Conservation (phyloP, 495 filamentous ascomycete species). For the Penicillium longicatenatum region DNA sequence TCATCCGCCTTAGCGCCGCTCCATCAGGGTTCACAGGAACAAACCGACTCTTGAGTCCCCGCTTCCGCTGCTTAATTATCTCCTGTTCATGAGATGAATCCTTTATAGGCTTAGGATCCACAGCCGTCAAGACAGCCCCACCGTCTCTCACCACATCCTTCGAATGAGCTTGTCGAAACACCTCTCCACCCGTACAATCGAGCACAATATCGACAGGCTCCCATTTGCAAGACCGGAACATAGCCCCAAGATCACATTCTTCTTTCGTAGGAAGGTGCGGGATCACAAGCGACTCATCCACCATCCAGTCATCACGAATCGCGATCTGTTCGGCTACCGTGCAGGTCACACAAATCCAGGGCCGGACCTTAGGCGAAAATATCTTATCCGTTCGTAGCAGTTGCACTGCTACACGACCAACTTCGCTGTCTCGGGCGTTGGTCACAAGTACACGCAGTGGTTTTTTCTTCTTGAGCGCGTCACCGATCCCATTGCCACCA, state of each 20-base stretch:
- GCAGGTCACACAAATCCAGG: slow-evolving; percentile 47
- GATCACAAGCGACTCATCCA: slow-evolving; percentile 37
- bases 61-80: slow-evolving; percentile 19
- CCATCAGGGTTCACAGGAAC: slow-evolving; percentile 43
- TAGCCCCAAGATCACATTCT: slow-evolving; percentile 31
- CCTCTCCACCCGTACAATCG: slow-evolving; percentile 38
- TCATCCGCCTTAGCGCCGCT: slow-evolving; percentile 31
- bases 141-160: slow-evolving; percentile 34
- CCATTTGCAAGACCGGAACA: slow-evolving; percentile 37
- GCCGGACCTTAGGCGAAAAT: slow-evolving; percentile 29
- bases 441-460: slow-evolving; percentile 40
- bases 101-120: slow-evolving; percentile 31
- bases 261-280: slow-evolving; percentile 24
- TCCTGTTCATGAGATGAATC: slow-evolving; percentile 20
- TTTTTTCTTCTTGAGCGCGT: slow-evolving; percentile 16
- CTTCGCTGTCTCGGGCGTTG: slow-evolving; percentile 39
- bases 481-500: background rate
- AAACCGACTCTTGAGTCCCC: slow-evolving; percentile 36
- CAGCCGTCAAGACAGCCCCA: slow-evolving; percentile 41
- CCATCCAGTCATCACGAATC: slow-evolving; percentile 26
- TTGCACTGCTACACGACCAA: slow-evolving; percentile 39
- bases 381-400: slow-evolving; percentile 37
- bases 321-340: slow-evolving; percentile 30
- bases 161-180: slow-evolving; percentile 38
- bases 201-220: slow-evolving; percentile 43